Conservation (phyloP, 2,329 filamentous ascomycete species). For the Fusarium beomiforme region DNA sequence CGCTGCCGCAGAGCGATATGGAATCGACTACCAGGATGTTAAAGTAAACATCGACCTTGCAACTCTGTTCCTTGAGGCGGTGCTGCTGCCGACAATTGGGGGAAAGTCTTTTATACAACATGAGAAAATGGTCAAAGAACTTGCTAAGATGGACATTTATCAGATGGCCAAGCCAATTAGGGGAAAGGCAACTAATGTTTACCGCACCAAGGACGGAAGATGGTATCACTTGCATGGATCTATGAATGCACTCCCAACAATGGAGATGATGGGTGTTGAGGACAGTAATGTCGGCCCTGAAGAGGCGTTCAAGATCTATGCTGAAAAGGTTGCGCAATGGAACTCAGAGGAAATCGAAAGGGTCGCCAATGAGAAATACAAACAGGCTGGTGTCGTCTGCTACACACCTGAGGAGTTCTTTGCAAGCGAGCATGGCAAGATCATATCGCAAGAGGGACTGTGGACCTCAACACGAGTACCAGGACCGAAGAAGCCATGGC, state of each 20-base stretch:
- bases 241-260: neutral
- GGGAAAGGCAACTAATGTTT: neutral
- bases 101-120: neutral
- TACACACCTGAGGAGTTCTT: neutral
- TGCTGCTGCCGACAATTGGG: neutral
- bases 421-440: neutral
- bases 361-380: neutral
- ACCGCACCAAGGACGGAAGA: neutral
- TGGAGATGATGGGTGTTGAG: neutral
- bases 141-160: neutral
- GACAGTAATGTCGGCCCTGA: neutral
- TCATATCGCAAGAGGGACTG: neutral
- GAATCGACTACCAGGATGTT: neutral
- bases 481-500: neutral
- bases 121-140: neutral
- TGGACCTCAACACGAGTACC: neutral
- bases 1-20: neutral
- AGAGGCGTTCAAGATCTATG: neutral
- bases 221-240: neutral
- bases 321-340: neutral
- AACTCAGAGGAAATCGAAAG: neutral
- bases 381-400: neutral
- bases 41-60: neutral
- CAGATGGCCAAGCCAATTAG: neutral
- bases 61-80: neutral